Base-by-base conservation (phyloP, 768 basidiomycete genomes). In the Phaeotremella skinneri region DNA sequence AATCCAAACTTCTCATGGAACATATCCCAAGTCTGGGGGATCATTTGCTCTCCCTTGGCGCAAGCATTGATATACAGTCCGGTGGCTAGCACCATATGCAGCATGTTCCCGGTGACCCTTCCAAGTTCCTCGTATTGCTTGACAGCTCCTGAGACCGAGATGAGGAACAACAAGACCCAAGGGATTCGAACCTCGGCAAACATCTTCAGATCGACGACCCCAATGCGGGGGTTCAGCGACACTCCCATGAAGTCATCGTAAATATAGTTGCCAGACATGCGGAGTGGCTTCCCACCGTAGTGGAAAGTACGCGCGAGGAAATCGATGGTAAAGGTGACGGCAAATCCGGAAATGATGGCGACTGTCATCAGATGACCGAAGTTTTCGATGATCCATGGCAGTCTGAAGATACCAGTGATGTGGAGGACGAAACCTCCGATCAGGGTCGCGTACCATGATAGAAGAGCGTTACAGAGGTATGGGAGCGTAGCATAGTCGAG, bases 161-260 rank as follows among this genome's bases (percentile, higher is more conserved):
- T 82, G 79, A 91, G 87, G 81, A 97, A 97, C 17, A 96, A 86
- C 53, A 96, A 85, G 39, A 93, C 87, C 96, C 96, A 99, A 3
- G 93, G 91, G 66, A 99, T 88, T 50, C 96, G 85, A 59, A 97
- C 90, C 72, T 96, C 92, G 3, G 90, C 90, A 87, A 91, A 99
- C 93, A 98, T 97, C 79, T 99, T 99, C 71, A 99, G 80, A 78
- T 98, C 94, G 62, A 99, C 83, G 20, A 83, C 81, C 5, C 91
- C 91, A 61, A 99, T 82, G 58, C 94, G 85, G 5, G 96, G 96
- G 79, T 98, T 99, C 63, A 99, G 81, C 52, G 83, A 83, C 39
- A 92, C 91, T 45, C 94, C 94, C 93, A 97, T 96, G 79, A 93
- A 96, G 60, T 91, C 86, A 67, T 96, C 92, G 74, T 98, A 99